These are phyloP conservation scores for Dimargaris cristalligena DNA, from an alignment of 192 early-diverging fungal genomes.

Conservation along the genomic window DNA sequence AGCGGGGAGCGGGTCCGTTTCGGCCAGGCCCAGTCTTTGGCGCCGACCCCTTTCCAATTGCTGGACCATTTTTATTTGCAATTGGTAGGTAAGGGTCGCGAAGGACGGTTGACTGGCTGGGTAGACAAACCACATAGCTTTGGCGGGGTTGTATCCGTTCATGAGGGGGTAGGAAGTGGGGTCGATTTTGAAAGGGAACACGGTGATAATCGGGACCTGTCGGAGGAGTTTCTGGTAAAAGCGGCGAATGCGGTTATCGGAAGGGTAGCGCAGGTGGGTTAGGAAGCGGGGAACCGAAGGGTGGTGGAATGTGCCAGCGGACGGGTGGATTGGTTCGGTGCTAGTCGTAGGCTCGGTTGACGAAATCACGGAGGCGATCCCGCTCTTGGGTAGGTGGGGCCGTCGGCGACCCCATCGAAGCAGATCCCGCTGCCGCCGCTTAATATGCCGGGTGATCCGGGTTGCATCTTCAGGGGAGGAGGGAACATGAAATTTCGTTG, in stretches of 20 bases:
- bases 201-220: not conserved
- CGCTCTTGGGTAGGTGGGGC: too few relatives aligned
- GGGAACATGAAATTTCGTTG: too few relatives aligned
- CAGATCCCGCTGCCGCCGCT: not conserved
- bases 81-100: not conserved
- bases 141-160: not conserved
- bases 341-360: too few relatives aligned
- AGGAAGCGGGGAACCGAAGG: not conserved
- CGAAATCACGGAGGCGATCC: too few relatives aligned
- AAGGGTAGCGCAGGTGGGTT: not conserved
- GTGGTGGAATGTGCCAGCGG: not conserved
- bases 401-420: too few relatives aligned
- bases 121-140: not conserved
- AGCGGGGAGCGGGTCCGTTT: not conserved
- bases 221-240: not conserved
- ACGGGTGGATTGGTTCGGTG: too few relatives aligned
- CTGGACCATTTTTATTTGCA: not conserved
- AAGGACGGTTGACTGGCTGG: conserved; percentile 1
- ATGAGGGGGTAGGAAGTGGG: not conserved
- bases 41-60: not conserved
- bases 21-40: not conserved
- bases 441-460: not conserved
- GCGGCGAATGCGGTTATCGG: not conserved
- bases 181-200: not conserved
- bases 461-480: not conserved